A percentile compares a stretch with the other conserved stretches of the same genome.
phyloP scores from a whole-genome alignment of 331 rosid genomes.

The Saraca asoca region DNA sequence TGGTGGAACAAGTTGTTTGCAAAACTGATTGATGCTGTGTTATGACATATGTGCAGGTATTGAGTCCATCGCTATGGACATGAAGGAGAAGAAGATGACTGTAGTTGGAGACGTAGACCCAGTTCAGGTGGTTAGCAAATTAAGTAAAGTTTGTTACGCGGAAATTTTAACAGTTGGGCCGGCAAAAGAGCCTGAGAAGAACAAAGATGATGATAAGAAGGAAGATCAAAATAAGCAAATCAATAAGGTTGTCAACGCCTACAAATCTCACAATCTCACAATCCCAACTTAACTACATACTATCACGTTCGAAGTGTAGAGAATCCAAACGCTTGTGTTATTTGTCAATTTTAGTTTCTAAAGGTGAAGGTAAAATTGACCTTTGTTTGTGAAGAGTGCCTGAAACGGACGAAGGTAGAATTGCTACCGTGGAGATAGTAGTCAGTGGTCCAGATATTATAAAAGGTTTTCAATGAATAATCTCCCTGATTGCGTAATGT shows the following conservation, averaged over 20 bases:
- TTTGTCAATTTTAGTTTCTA: too few relatives aligned
- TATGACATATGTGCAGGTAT: conserved; percentile 50
- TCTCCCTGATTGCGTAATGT: too few relatives aligned
- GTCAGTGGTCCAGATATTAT: too few relatives aligned
- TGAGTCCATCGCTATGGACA: conserved; percentile 71
- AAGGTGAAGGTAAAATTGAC: too few relatives aligned
- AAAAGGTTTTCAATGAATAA: too few relatives aligned
- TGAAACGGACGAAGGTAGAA: too few relatives aligned
- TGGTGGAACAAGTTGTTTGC: not conserved
- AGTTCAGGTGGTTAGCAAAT: conserved; percentile 53
- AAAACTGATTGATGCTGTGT: too few relatives aligned
- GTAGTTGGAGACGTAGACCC: conserved; percentile 78
- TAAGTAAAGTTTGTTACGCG: conserved; percentile 63
- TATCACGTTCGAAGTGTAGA: conserved; percentile 55
- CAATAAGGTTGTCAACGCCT: conserved; percentile 52
- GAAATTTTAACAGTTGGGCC: conserved; percentile 86
- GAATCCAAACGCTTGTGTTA: conserved; percentile 65
- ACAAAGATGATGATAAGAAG: conserved; percentile 50
- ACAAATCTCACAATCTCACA: conserved; percentile 32
- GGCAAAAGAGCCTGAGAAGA: conserved; percentile 75
- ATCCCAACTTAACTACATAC: conserved; percentile 47
- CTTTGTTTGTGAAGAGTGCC: too few relatives aligned
- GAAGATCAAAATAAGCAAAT: conserved; percentile 50
- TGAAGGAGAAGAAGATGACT: conserved; percentile 76
- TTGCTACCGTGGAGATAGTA: too few relatives aligned